phyloP scores from a whole-genome alignment of 495 filamentous ascomycete species.

The Neurospora sp. region DNA sequence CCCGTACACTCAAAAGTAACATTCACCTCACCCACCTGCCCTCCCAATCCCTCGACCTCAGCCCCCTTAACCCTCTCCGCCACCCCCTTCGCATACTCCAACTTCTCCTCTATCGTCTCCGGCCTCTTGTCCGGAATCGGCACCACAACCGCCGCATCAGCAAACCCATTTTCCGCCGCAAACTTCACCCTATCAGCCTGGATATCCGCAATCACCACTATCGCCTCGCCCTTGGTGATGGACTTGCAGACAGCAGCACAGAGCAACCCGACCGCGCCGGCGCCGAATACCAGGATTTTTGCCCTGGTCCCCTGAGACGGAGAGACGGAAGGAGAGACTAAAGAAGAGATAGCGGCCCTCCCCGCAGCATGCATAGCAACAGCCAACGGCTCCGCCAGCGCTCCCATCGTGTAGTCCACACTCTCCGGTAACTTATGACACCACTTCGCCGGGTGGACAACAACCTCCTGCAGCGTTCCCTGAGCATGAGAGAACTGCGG shows the following conservation, averaged over 20 bases:
- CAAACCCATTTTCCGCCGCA: constrained; percentile 59
- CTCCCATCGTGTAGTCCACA: constrained; percentile 58
- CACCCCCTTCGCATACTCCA: constrained; percentile 51
- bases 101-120: constrained; percentile 46
- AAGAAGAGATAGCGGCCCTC: constrained; percentile 43
- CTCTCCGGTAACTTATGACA: constrained; percentile 56
- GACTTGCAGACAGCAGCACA: constrained; percentile 56
- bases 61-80: constrained; percentile 42
- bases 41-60: constrained; percentile 8
- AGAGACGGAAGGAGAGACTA: neutral
- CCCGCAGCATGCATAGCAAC: constrained; percentile 69
- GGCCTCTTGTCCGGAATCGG: constrained; percentile 37
- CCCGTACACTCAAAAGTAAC: constrained; percentile 93
- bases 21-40: constrained; percentile 48
- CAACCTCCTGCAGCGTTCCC: constrained; percentile 70
- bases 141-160: constrained; percentile 52
- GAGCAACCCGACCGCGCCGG: constrained; percentile 70
- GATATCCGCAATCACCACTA: constrained; percentile 70
- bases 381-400: constrained; percentile 67
- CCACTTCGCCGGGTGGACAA: constrained; percentile 65
- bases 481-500: constrained; percentile 61
- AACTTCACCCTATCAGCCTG: constrained; percentile 62
- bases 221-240: constrained; percentile 4
- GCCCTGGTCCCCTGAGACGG: constrained; percentile 7
- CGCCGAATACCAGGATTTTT: constrained; percentile 65